These are phyloP conservation scores for Neotropicomus parvogracilis DNA, from an alignment of 1,284 basidiomycete species.

Conservation along the genomic window DNA sequence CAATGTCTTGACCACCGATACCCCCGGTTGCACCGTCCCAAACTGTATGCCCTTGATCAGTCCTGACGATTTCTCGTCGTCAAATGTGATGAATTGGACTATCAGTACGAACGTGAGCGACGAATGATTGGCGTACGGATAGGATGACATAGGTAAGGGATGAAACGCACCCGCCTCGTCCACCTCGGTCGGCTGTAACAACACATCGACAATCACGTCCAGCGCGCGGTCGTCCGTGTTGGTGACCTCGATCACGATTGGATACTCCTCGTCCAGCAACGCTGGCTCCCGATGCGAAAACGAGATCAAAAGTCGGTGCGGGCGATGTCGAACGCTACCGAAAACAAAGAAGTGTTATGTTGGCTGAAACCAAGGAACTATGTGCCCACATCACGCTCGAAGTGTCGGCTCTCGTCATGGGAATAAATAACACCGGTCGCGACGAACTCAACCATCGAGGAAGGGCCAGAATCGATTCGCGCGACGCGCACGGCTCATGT, in stretches of 20 bases:
- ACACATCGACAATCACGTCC: conserved; percentile 64
- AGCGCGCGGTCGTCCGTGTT: conserved; percentile 69
- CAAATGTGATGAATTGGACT: conserved; percentile 65
- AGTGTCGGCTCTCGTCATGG: conserved; percentile 46
- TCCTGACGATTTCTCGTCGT: conserved; percentile 59
- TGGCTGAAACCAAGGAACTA: neutral
- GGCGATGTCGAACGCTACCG: conserved; percentile 58
- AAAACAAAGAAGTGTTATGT: neutral
- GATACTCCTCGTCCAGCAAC: conserved; percentile 74
- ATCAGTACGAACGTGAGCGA: neutral
- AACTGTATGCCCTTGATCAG: conserved; percentile 70
- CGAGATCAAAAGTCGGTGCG: conserved; percentile 54
- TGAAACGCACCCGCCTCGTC: conserved; percentile 66
- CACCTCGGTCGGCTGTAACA: conserved; percentile 75
- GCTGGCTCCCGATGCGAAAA: conserved; percentile 62
- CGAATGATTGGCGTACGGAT: neutral
- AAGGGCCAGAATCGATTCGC: conserved; percentile 30
- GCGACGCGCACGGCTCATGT: conserved; percentile 40
- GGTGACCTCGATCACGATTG: conserved; percentile 61
- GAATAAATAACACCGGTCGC: conserved; percentile 49
- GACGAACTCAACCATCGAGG: conserved; percentile 57
- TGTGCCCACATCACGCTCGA: conserved; percentile 49
- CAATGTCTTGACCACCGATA: conserved; percentile 54
- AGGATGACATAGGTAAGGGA: neutral
- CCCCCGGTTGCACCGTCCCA: conserved; percentile 58